A percentile compares a stretch with the other conserved stretches of the same genome.
Conservation (phyloP, 2,329 filamentous ascomycete species). For the Ambrosiella xylebori region DNA sequence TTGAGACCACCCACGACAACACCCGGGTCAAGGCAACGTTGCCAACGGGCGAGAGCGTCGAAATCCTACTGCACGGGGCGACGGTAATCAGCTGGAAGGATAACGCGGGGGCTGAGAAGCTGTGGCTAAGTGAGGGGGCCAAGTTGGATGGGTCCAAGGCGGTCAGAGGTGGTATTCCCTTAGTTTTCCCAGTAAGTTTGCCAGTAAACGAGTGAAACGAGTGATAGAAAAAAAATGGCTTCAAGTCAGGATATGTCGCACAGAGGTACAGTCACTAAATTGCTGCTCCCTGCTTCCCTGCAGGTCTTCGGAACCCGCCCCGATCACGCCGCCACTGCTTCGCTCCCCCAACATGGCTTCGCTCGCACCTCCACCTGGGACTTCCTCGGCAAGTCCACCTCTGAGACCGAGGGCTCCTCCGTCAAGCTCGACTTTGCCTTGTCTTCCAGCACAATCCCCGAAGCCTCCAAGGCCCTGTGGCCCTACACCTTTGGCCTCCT, state of each 20-base stretch:
- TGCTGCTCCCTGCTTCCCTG: neutral
- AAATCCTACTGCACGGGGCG: slow-evolving; percentile 77
- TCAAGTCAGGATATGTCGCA: neutral
- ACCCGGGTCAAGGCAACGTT: slow-evolving; percentile 61
- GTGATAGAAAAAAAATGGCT: neutral
- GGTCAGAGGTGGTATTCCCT: slow-evolving; percentile 76
- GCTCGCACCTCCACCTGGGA: slow-evolving; percentile 84
- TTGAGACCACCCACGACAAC: slow-evolving; percentile 56
- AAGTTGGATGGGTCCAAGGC: slow-evolving; percentile 74
- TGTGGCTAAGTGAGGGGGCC: slow-evolving; percentile 70
- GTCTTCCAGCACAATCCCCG: slow-evolving; percentile 51
- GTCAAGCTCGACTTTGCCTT: slow-evolving; percentile 96
- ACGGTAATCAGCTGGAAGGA: slow-evolving; percentile 91
- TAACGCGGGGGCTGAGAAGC: slow-evolving; percentile 57
- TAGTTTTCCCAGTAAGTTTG: slow-evolving; percentile 69
- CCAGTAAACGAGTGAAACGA: neutral
- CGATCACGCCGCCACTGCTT: slow-evolving; percentile 56
- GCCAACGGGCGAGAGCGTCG: slow-evolving; percentile 71
- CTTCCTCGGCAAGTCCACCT: slow-evolving; percentile 67
- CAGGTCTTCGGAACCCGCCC: slow-evolving; percentile 76
- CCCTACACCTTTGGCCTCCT: slow-evolving; percentile 75
- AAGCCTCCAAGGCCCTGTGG: slow-evolving; percentile 57
- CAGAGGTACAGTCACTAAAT: neutral
- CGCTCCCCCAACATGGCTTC: slow-evolving; percentile 86
- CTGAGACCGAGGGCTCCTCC: slow-evolving; percentile 32